Base-by-base conservation (phyloP, 257 asterid species). In the Solanum sejunctum region DNA sequence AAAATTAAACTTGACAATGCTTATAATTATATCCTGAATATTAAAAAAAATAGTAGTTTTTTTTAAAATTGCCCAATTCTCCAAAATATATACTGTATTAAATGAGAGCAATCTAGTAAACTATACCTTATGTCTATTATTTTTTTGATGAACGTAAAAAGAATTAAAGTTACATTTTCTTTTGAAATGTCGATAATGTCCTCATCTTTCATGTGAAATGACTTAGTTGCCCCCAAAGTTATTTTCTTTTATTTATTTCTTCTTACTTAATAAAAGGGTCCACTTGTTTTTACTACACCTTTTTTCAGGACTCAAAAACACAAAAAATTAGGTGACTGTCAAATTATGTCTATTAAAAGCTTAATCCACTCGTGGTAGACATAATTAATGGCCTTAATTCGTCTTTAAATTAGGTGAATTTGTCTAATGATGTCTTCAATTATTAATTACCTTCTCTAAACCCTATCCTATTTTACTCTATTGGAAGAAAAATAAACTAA, bases 341-440 rank as follows among this genome's bases (percentile, higher is more conserved):
- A 64, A 75, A 67, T 87, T 66, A 64, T 82, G 85, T 84, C 87
- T 63, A 57, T 23, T 13, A 23, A 75, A 75, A 75, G 43, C 4
- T 72, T 12, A 64, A 32, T 36, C 49, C 57, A 82, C 18, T 79
- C 78, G 86, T 63, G 88, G 86, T 41, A 82, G 80, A 72, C 86
- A 82, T 57, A 85, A 49, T 85, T 66, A 85, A 57, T 85, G 36
- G 18, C 84, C 87, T 87, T 57, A 83, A 67, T 85, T 80, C 49
- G 55, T 80, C 77, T 82, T 43, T 66, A 56, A n/a, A 41, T 9
- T 67, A 72, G 52, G 80, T 64, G 28, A 80, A 52, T 45, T 8
- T 72, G 17, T 72, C 39, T 72, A 72, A 43, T 72, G n/a, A 72
- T 45, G 3, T 72, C 12, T 45, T 45, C 20, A n/a, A 72, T 72